Evolutionary conservation across 2,329 filamentous ascomycete genomes (phyloP).

Genomic region (Paraconiothyrium brasiliense): DNA sequence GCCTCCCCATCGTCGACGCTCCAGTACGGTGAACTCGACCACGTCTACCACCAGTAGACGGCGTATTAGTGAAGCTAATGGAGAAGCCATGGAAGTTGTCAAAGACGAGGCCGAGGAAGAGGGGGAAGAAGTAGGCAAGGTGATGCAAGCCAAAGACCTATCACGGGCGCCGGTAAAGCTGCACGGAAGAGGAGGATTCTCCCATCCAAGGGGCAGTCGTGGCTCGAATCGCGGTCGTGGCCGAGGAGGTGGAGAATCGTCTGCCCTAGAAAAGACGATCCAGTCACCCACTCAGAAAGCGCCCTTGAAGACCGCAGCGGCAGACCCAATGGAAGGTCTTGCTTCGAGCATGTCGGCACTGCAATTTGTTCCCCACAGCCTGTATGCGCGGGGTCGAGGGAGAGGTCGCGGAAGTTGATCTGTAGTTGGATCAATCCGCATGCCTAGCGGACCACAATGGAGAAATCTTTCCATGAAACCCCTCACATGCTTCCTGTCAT

Average conservation of each 20-base stretch:
- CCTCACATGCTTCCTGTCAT: neutral
- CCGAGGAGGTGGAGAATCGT: conserved; percentile 15
- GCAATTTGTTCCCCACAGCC: conserved; percentile 70
- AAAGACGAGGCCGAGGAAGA: conserved; percentile 25
- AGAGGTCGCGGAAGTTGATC: conserved; percentile 26
- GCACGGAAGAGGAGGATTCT: conserved; percentile 44
- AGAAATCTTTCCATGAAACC: neutral
- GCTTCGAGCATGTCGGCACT: conserved; percentile 75
- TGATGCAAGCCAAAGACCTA: conserved; percentile 15
- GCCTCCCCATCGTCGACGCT: conserved; percentile 47
- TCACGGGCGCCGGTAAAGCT: conserved; percentile 33
- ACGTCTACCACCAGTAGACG: conserved; percentile 20
- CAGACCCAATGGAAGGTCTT: conserved; percentile 70
- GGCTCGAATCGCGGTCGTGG: conserved; percentile 23
- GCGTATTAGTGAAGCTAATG: conserved; percentile 25
- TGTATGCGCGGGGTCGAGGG: conserved; percentile 34
- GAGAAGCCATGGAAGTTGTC: conserved; percentile 37
- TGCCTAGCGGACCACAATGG: too few relatives aligned
- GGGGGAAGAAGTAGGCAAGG: conserved; percentile 14
- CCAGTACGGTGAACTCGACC: conserved; percentile 35
- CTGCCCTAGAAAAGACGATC: conserved; percentile 12
- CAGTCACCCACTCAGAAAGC: conserved; percentile 6
- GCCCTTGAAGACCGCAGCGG: conserved; percentile 28
- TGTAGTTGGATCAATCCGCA: neutral
- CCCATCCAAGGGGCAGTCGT: conserved; percentile 28